A percentile compares a stretch with the other conserved stretches of the same genome.
Evolutionary conservation across 805 yeast species (phyloP).

Genomic region (Saccharomyces mikatae): DNA sequence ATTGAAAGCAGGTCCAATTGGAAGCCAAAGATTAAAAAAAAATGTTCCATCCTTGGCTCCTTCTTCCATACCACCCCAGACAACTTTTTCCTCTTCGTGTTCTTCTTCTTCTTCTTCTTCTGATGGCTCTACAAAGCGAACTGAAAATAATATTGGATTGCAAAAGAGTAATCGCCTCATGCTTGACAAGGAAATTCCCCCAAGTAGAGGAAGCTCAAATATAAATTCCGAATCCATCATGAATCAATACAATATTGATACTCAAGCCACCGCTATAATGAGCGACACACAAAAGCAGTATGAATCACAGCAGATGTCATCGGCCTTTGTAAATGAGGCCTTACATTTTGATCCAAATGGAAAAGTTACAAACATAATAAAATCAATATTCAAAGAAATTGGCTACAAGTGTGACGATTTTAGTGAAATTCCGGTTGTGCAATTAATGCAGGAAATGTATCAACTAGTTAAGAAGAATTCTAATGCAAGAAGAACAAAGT

Average conservation of each 20-base stretch:
- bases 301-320: not conserved
- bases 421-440: not conserved
- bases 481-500: not conserved
- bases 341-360: not conserved
- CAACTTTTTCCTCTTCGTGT: not conserved
- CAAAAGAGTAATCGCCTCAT: not conserved
- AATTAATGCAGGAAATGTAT: not conserved
- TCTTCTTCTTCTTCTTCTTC: not conserved
- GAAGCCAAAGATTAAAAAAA: not conserved
- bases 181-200: not conserved
- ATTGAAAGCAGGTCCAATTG: not conserved
- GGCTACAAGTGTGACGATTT: not conserved
- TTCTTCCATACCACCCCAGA: not conserved
- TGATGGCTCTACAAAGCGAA: not conserved
- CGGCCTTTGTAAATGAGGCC: not conserved
- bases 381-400: not conserved
- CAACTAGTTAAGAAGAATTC: not conserved
- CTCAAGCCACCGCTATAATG: not conserved
- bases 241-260: not conserved
- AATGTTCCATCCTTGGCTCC: not conserved
- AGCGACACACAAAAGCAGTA: not conserved
- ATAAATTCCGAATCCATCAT: not conserved
- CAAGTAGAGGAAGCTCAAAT: not conserved
- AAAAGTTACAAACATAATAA: not conserved
- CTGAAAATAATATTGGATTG: not conserved